Base-by-base conservation (phyloP, 805 yeast species). In the Isabelozyma rhagii region DNA sequence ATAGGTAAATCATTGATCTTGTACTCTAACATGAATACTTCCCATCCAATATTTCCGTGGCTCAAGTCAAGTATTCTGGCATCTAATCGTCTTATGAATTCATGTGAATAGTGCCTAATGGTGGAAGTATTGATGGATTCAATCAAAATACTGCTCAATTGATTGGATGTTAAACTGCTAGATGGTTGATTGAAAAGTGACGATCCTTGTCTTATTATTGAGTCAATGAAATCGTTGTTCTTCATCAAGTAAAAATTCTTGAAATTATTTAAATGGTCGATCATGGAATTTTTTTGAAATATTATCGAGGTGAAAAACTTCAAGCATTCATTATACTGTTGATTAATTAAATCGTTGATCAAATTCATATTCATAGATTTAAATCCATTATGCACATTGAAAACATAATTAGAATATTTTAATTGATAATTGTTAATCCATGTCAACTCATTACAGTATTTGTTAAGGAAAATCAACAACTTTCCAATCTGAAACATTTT, bases 1-100 rank as follows among this genome's bases (percentile, higher is more conserved):
- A 84, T 70, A 14, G 93, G 71, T 3, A 87, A 75, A 27, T 78
- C 71, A 8, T 81, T 76, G 9, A 81, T 59, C 47, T 79, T 72
- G 64, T 88, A 94, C 61, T 91, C 97, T 38, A 92, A 69, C 0
- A 97, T 89, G 63, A 93, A 92, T 2, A 88, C 90, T 61, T 92
- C 96, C 97, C 97, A 92, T 0, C 97, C 97, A 46, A 82, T 68
- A 28, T 83, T 81, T 1, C 64, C 77, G 56, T 85, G 89, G 3
- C 84, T 84, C 45, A 86, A 68, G 51, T 87, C 90, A 45, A 92
- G 72, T 18, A 92, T 75, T 43, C 97, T 74, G 0, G 97, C 97
- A 71, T 94, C 98, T 10, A 93, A 62, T 46, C 88, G 68, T 42
- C 77, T 69, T 10, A 80, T 62, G 8, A 80, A 74, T 14, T 64